These are phyloP conservation scores for Penicillium fimorum DNA, from an alignment of 495 filamentous ascomycete species.

Conservation along the genomic window DNA sequence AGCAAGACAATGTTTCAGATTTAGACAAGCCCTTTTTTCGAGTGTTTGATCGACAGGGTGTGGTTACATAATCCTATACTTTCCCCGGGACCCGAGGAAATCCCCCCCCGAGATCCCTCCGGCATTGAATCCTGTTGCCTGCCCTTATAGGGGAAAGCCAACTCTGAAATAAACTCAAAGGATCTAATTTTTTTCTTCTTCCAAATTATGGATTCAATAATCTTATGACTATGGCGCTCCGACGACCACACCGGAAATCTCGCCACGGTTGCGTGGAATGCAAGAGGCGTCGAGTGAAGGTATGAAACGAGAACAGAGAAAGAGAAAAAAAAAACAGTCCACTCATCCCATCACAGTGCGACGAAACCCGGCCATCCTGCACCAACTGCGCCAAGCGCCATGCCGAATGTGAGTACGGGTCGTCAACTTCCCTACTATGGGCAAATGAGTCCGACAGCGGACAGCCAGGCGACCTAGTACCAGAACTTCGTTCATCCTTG, in stretches of 20 bases:
- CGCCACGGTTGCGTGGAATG: conserved; percentile 37
- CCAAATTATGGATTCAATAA: not conserved
- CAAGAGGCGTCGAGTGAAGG: conserved; percentile 43
- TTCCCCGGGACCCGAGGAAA: not conserved
- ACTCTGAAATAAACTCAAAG: not conserved
- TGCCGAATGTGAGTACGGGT: conserved; percentile 41
- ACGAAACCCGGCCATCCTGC: conserved; percentile 39
- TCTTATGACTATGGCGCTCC: conserved; percentile 33
- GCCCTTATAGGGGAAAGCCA: not conserved
- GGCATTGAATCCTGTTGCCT: conserved; percentile 28
- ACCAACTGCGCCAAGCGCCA: conserved; percentile 42
- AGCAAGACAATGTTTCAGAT: conserved; percentile 24
- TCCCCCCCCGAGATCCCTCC: no score
- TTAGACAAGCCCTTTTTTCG: conserved; percentile 25
- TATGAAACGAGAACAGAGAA: conserved; percentile 9
- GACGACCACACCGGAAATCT: conserved; percentile 37
- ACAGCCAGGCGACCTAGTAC: conserved; percentile 19
- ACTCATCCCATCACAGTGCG: conserved; percentile 29
- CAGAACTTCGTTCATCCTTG: conserved; percentile 12
- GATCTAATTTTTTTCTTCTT: not conserved
- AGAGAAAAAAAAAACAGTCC: not conserved
- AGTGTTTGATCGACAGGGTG: conserved; percentile 34
- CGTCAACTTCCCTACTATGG: conserved; percentile 38
- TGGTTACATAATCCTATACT: conserved; percentile 17
- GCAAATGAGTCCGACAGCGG: conserved; percentile 35